Conservation (phyloP, 306 rosid species). For the Cicer judaicum region DNA sequence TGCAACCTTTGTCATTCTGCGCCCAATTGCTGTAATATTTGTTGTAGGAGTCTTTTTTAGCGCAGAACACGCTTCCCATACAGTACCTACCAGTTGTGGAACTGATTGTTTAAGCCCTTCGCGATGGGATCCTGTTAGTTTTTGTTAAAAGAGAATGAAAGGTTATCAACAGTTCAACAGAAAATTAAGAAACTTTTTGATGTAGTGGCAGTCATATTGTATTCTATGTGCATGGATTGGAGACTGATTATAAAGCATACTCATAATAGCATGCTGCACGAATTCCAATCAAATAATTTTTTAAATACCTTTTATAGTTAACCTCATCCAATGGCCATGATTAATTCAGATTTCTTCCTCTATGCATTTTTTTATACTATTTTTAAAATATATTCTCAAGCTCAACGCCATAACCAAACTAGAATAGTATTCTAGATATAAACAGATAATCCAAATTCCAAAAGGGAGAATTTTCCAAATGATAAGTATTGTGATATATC, state of each 20-base stretch:
- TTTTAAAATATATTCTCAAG: not conserved
- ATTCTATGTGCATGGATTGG: not conserved
- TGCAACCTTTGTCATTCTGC: slow-evolving; percentile 81
- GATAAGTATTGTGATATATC: slow-evolving; percentile 16
- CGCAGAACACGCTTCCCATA: slow-evolving; percentile 86
- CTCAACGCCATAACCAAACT: slow-evolving; percentile 3
- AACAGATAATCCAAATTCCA: not conserved
- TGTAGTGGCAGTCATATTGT: not conserved
- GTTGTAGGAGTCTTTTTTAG: slow-evolving; percentile 82
- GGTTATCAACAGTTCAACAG: slow-evolving; percentile 12
- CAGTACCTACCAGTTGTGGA: slow-evolving; percentile 76
- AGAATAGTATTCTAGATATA: not conserved
- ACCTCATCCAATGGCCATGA: not conserved
- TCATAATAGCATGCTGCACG: not conserved
- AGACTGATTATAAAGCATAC: not conserved
- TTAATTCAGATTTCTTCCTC: slow-evolving; percentile 11
- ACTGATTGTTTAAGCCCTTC: slow-evolving; percentile 58
- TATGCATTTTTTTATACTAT: not conserved
- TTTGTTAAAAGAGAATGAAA: slow-evolving; percentile 44
- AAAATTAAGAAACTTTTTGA: slow-evolving; percentile 17
- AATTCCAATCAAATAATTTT: slow-evolving; percentile 1
- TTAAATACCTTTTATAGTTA: not conserved
- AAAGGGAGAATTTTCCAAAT: not conserved
- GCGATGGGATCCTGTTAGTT: slow-evolving; percentile 57
- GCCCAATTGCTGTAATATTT: slow-evolving; percentile 82